phyloP scores from a whole-genome alignment of 495 filamentous ascomycete species.

The Friedmanniomyces simplex region DNA sequence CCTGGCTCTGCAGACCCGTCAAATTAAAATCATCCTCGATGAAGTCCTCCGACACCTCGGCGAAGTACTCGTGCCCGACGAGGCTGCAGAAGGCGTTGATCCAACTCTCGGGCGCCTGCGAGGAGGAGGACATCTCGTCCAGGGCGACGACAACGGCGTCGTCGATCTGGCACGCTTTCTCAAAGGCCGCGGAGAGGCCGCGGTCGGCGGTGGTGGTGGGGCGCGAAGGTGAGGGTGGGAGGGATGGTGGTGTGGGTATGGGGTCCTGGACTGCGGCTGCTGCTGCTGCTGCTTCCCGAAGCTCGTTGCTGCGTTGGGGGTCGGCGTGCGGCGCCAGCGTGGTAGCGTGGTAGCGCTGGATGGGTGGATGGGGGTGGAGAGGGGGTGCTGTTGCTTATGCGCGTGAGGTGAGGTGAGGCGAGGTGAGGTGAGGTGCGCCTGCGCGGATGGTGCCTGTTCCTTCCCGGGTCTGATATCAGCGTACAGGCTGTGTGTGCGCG shows the following conservation, averaged over 20 bases:
- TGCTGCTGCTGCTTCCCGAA: neutral
- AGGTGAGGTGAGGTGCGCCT: too few relatives aligned
- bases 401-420: neutral
- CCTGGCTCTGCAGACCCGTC: conserved; percentile 86
- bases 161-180: conserved; percentile 9
- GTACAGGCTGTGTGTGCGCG: neutral
- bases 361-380: neutral
- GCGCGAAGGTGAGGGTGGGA: neutral
- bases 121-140: conserved; percentile 51
- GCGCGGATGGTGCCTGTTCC: neutral
- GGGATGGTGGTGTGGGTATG: neutral
- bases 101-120: conserved; percentile 85
- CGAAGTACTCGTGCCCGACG: conserved; percentile 96
- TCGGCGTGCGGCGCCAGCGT: conserved; percentile 3
- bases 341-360: too few relatives aligned
- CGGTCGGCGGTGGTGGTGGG: neutral
- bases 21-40: conserved; percentile 99
- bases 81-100: conserved; percentile 94
- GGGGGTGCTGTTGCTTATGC: neutral
- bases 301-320: neutral
- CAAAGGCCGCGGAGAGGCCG: conserved; percentile 11
- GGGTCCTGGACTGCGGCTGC: too few relatives aligned
- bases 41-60: conserved; percentile 96
- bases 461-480: neutral
- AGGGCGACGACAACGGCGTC: conserved; percentile 3